Base-by-base conservation (phyloP, 768 basidiomycete genomes). In the Cyclocybe aegerita region DNA sequence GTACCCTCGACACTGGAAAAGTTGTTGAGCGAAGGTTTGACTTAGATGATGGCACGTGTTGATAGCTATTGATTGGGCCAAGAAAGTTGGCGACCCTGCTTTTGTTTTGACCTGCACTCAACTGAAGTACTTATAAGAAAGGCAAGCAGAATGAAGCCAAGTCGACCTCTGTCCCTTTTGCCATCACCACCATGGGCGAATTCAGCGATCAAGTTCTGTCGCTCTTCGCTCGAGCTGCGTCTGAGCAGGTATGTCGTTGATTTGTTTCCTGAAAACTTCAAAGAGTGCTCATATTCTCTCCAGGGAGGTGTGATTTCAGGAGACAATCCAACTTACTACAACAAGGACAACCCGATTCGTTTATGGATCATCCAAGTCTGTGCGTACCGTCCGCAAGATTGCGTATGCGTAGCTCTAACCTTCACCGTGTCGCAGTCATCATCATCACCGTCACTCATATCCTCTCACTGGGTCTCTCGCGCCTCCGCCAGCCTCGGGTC, bases 401-500 rank as follows among this genome's bases (percentile, higher is more conserved):
- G 33, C 10, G 6, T 7, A 50, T 32, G 17, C 43, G n/a, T 32
- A 14, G 42, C 40, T 33, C 51, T 48, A 31, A 16, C 34, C 35
- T 45, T 57, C 16, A 39, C 17, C 60, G 39, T 37, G 30, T 41
- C 23, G 37, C 67, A 83, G 87, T 87, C 43, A 81, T 98, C 57
- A 93, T 98, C 71, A 77, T 97, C 49, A 69, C 69, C 32, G 84
- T 93, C 77, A 83, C 85, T 34, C 90, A 94, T 61, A 50, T 88
- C 5, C 81, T 98, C 7, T 76, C 82, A 0, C 66, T 89, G 14
- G 50, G 80, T 44, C 74, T 97, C 15, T 66, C 72, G 7, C 83
- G 77, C 49, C 81, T 96, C 35, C 83, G 82, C 32, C 95, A 98
- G 61, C 96, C 96, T 2, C 77, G 86, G n/a, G 95, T 98, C 53